A percentile compares a stretch with the other conserved stretches of the same genome.
Conservation (phyloP, 2,329 filamentous ascomycete genomes). For the Boeremia lycopersici region DNA sequence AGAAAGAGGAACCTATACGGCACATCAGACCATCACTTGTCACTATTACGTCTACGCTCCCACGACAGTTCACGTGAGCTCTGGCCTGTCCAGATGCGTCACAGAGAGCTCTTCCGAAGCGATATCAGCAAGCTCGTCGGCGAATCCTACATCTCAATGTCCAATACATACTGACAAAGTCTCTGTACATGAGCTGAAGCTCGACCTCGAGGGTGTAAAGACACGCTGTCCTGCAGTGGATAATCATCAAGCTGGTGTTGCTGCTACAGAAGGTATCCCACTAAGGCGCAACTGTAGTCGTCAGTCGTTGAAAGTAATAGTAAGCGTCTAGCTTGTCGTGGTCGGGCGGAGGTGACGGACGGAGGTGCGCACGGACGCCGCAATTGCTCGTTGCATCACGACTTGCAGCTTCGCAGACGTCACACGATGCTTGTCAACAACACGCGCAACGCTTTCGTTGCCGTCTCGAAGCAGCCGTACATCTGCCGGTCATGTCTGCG, state of each 20-base stretch:
- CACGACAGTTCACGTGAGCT: slow-evolving; percentile 10
- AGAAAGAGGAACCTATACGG: slow-evolving; percentile 4
- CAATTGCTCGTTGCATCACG: slow-evolving; percentile 24
- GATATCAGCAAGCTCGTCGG: background rate
- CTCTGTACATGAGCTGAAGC: background rate
- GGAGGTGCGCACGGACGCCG: slow-evolving; percentile 37
- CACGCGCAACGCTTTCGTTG: slow-evolving; percentile 26
- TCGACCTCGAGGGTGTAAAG: background rate
- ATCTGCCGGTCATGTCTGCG: slow-evolving; percentile 40
- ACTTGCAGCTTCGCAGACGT: slow-evolving; percentile 24
- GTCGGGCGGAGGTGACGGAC: background rate
- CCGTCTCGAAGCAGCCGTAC: slow-evolving; percentile 32
- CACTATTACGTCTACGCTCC: slow-evolving; percentile 21
- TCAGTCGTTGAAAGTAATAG: background rate
- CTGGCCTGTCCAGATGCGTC: background rate
- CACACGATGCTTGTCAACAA: slow-evolving; percentile 39
- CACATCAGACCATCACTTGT: slow-evolving; percentile 15
- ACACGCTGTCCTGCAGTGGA: slow-evolving; percentile 16
- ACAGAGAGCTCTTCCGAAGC: slow-evolving; percentile 7
- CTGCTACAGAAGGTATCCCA: slow-evolving; percentile 9
- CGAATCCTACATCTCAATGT: background rate
- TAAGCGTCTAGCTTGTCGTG: background rate
- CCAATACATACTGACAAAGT: background rate
- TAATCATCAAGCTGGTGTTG: slow-evolving; percentile 8
- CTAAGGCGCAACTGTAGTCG: background rate